Percentiles rank a stretch among this genome's conserved stretches.
Evolutionary conservation across 257 asterid species (phyloP).

Genomic region (Linaria vulgaris): DNA sequence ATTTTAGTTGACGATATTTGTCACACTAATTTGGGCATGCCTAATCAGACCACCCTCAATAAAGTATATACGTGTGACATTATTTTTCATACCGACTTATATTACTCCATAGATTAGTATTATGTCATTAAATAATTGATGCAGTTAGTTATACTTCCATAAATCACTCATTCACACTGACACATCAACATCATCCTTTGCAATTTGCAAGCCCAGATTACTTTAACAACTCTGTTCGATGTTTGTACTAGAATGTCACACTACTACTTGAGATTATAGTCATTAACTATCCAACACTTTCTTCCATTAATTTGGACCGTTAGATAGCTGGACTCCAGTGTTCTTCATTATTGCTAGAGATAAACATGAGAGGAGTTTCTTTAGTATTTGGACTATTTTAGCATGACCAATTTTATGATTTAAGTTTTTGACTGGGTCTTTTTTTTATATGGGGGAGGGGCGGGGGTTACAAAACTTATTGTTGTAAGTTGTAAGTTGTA

Average conservation of each 20-base stretch:
- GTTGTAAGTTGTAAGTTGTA: no score
- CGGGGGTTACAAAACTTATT: no score
- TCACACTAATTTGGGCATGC: neutral
- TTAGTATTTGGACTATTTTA: neutral
- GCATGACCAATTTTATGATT: no score
- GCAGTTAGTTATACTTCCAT: slow-evolving; percentile 20
- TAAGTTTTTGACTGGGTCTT: no score
- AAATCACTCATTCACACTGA: neutral
- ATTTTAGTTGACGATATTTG: neutral
- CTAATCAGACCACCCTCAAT: neutral
- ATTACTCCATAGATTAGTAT: neutral
- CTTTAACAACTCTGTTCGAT: neutral
- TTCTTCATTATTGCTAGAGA: slow-evolving; percentile 1
- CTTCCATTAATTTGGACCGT: slow-evolving; percentile 22
- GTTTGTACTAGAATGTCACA: neutral
- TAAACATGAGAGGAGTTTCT: neutral
- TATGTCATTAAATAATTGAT: neutral
- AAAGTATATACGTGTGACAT: neutral
- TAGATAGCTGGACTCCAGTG: slow-evolving; percentile 21
- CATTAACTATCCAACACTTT: slow-evolving; percentile 5
- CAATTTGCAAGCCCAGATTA: neutral
- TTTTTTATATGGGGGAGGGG: no score
- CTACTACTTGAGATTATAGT: neutral
- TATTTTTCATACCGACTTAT: slow-evolving; percentile 2
- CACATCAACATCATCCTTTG: slow-evolving; percentile 5